Evolutionary conservation across 768 basidiomycete genomes (phyloP).

Genomic region (Tephrocybe sp.): DNA sequence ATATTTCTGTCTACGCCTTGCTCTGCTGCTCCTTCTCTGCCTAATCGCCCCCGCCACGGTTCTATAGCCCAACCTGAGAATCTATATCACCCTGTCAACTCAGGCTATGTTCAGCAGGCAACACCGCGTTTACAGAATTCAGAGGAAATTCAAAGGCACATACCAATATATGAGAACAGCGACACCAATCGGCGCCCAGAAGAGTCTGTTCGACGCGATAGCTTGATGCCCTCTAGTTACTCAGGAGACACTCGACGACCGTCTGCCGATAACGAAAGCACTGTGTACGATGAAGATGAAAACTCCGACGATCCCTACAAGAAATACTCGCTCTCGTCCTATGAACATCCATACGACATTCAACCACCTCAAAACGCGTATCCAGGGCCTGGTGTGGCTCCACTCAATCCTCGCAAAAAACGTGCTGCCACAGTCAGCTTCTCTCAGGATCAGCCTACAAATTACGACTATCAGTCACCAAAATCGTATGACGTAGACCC

Average conservation of each 20-base stretch:
- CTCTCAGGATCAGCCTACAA: constrained; percentile 25
- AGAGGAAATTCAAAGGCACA: constrained; percentile 26
- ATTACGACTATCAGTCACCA: constrained; percentile 22
- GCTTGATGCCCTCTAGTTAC: constrained; percentile 6
- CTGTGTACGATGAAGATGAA: constrained; percentile 24
- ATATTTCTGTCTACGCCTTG: background rate
- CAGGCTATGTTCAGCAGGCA: constrained; percentile 2
- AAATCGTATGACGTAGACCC: constrained; percentile 19
- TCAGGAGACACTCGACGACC: constrained; percentile 23
- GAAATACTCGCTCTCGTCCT: constrained; percentile 52
- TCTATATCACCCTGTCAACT: constrained; percentile 7
- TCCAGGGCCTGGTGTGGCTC: constrained; percentile 21
- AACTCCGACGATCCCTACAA: constrained; percentile 29
- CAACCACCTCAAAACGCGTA: constrained; percentile 48
- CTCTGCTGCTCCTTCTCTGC: background rate
- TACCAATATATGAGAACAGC: constrained; percentile 25
- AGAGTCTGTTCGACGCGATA: constrained; percentile 27
- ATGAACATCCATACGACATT: constrained; percentile 64
- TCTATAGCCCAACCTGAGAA: constrained; percentile 2
- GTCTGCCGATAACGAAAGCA: constrained; percentile 38
- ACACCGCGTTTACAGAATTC: constrained; percentile 15
- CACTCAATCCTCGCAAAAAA: constrained; percentile 18
- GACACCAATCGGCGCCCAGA: constrained; percentile 18
- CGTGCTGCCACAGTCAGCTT: constrained; percentile 40
- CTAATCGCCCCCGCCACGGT: constrained; percentile 4